Percentiles rank a stretch among this genome's conserved stretches.
phyloP scores from a whole-genome alignment of 2,329 filamentous ascomycete species.

The Fonsecaea pedrosoi region DNA sequence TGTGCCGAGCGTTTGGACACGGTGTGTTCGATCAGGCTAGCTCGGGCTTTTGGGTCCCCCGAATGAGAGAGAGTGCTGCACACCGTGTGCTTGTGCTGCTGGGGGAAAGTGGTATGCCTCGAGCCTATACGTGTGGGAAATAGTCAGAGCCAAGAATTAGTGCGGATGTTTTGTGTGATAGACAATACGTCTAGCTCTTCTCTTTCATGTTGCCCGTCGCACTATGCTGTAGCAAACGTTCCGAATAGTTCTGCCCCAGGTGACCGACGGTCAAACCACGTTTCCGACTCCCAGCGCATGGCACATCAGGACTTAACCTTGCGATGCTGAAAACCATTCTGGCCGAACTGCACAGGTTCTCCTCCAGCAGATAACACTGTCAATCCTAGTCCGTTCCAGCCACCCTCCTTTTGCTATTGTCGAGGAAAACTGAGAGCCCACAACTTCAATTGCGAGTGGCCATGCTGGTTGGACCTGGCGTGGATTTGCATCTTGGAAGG shows the following conservation, averaged over 20 bases:
- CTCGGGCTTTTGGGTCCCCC: no score
- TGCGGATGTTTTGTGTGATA: background rate
- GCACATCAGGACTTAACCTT: background rate
- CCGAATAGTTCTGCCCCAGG: background rate
- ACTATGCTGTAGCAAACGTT: background rate
- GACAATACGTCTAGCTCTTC: background rate
- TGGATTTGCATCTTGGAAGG: conserved; percentile 8
- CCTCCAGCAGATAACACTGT: background rate
- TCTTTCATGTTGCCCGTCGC: background rate
- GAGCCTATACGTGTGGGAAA: background rate
- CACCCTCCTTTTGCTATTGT: background rate
- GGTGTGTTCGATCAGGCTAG: no score
- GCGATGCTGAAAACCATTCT: background rate
- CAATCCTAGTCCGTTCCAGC: background rate
- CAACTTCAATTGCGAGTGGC: background rate
- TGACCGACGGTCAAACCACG: background rate
- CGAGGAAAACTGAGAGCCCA: background rate
- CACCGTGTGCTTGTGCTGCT: background rate
- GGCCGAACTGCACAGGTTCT: background rate
- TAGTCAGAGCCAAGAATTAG: background rate
- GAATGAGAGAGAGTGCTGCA: no score
- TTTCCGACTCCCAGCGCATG: background rate
- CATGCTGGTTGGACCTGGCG: background rate
- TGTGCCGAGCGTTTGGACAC: background rate
- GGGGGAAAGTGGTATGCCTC: background rate